phyloP scores from a whole-genome alignment of 139 green algal species.

The Micractinium conductrix region DNA sequence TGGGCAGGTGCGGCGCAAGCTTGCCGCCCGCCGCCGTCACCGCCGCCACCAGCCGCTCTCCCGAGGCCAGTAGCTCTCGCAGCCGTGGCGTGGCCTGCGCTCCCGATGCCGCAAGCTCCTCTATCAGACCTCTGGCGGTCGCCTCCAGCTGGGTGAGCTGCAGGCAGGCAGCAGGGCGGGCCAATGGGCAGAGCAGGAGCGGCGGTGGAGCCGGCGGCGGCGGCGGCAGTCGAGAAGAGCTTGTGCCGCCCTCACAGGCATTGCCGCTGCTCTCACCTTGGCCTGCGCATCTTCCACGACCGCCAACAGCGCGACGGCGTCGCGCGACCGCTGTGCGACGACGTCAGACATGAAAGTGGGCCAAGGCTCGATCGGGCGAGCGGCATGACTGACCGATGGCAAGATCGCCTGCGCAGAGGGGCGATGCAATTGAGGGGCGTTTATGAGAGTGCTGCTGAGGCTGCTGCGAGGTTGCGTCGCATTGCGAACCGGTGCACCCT shows the following conservation, averaged over 20 bases:
- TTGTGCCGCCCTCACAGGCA: background rate
- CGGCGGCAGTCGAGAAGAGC: background rate
- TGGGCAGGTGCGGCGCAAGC: slow-evolving; percentile 1
- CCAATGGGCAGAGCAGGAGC: background rate
- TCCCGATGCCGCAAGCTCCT: slow-evolving; percentile 7
- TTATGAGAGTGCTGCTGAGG: too few relatives aligned
- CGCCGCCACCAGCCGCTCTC: background rate
- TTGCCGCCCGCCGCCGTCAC: slow-evolving; percentile 1
- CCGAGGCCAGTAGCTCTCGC: slow-evolving; percentile 1
- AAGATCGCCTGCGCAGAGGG: too few relatives aligned
- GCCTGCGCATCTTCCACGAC: background rate
- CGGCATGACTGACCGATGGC: too few relatives aligned
- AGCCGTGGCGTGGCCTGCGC: background rate
- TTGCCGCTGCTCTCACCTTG: background rate
- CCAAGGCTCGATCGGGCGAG: too few relatives aligned
- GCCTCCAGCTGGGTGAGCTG: slow-evolving; percentile 23
- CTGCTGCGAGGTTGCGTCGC: too few relatives aligned
- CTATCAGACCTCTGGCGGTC: background rate
- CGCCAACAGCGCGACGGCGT: background rate
- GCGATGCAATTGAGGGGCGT: too few relatives aligned
- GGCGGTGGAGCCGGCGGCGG: background rate
- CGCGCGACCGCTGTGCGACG: too few relatives aligned
- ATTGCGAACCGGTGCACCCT: too few relatives aligned
- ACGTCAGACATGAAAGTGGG: too few relatives aligned
- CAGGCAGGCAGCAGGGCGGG: background rate